These are phyloP conservation scores for Hypoxylon perforatum DNA, from an alignment of 495 filamentous ascomycete species.

Conservation along the genomic window DNA sequence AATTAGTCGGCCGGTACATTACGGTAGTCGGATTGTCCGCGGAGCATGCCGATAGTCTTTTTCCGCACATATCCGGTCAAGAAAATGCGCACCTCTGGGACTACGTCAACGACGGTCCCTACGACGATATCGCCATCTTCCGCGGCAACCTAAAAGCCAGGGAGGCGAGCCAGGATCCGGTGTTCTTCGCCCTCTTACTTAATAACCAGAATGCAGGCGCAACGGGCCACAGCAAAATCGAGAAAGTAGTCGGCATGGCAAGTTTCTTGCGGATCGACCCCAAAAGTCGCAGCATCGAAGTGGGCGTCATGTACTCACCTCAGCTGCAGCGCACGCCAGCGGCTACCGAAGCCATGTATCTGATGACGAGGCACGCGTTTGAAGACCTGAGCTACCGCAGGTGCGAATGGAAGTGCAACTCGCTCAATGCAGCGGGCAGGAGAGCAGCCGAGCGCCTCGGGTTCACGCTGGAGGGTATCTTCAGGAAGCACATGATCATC, in stretches of 20 bases:
- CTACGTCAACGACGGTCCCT: conserved; percentile 60
- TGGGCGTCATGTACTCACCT: conserved; percentile 59
- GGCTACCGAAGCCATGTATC: conserved; percentile 64
- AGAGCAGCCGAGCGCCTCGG: conserved; percentile 64
- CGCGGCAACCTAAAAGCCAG: conserved; percentile 41
- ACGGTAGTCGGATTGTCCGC: conserved; percentile 50
- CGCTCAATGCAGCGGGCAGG: conserved; percentile 59
- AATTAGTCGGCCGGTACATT: conserved; percentile 52
- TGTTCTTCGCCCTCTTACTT: conserved; percentile 58
- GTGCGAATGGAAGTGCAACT: conserved; percentile 69
- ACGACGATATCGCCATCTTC: conserved; percentile 47
- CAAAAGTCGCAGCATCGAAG: conserved; percentile 56
- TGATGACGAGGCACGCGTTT: conserved; percentile 59
- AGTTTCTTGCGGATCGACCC: conserved; percentile 57
- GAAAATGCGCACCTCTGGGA: conserved; percentile 56
- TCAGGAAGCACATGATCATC: conserved; percentile 66
- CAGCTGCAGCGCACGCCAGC: conserved; percentile 59
- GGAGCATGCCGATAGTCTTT: conserved; percentile 55
- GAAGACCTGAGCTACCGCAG: conserved; percentile 63
- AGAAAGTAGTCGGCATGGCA: conserved; percentile 54
- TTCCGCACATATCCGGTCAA: conserved; percentile 49
- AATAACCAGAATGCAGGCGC: conserved; percentile 14
- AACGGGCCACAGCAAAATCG: neutral
- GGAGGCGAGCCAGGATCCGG: conserved; percentile 46
- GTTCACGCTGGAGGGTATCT: conserved; percentile 64